phyloP scores from a whole-genome alignment of 306 rosid species.

The Cicer cuneatum region DNA sequence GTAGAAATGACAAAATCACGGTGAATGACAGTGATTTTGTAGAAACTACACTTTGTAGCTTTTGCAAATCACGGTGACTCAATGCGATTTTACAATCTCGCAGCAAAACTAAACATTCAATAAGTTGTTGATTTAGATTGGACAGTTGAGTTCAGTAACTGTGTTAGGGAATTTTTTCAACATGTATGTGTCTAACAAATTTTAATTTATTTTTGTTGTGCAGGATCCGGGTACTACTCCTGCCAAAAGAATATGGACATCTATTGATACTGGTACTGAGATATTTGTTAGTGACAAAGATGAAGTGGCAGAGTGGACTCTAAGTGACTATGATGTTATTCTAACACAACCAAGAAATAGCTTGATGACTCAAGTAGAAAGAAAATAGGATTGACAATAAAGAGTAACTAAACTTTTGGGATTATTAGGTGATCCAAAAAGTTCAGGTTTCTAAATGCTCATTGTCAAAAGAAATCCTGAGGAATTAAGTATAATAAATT shows the following conservation, averaged over 20 bases:
- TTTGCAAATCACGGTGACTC: no score
- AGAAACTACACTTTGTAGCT: no score
- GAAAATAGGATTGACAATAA: not conserved
- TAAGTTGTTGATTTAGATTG: no score
- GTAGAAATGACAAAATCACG: no score
- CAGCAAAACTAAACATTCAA: no score
- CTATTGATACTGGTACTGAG: slow-evolving; percentile 78
- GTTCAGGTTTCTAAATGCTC: not conserved
- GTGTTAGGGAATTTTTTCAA: no score
- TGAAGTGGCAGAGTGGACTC: slow-evolving; percentile 82
- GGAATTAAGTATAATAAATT: slow-evolving; percentile 12
- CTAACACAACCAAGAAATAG: slow-evolving; percentile 39
- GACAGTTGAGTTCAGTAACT: no score
- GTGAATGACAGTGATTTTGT: no score
- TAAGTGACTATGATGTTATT: slow-evolving; percentile 67
- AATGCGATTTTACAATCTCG: no score
- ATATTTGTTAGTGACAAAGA: slow-evolving; percentile 67
- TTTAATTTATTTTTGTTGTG: not conserved
- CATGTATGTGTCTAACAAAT: not conserved
- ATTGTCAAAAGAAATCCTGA: slow-evolving; percentile 18
- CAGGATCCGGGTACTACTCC: slow-evolving; percentile 73
- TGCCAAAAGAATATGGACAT: slow-evolving; percentile 75
- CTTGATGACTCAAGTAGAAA: slow-evolving; percentile 22
- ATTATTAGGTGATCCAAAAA: slow-evolving; percentile 34
- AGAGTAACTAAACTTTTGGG: slow-evolving; percentile 8